These are phyloP conservation scores for Trametes maxima DNA, from an alignment of 768 basidiomycete species.

Conservation along the genomic window DNA sequence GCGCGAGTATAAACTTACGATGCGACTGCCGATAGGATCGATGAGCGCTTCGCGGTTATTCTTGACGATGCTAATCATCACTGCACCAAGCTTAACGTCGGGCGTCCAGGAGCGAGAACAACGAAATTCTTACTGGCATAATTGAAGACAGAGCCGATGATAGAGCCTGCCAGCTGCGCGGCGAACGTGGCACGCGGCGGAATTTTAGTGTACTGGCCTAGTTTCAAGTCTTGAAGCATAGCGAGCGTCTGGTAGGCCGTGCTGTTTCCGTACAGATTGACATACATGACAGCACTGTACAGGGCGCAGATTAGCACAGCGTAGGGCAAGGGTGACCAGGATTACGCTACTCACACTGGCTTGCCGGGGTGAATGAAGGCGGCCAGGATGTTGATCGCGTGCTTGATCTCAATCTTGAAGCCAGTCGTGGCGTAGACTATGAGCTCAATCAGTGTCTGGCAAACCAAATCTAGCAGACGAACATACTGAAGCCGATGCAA, in stretches of 20 bases:
- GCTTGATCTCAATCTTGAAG: slow-evolving; percentile 51
- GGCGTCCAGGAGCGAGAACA: not conserved
- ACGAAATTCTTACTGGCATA: slow-evolving; percentile 43
- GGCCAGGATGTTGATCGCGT: slow-evolving; percentile 52
- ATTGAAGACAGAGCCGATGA: slow-evolving; percentile 54
- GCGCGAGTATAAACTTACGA: slow-evolving; percentile 34
- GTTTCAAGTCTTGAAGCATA: slow-evolving; percentile 55
- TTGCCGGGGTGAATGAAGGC: slow-evolving; percentile 53
- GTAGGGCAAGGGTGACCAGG: not conserved
- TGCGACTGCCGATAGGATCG: slow-evolving; percentile 51
- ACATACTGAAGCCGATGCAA: slow-evolving; percentile 41
- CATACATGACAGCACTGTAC: slow-evolving; percentile 54
- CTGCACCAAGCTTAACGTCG: slow-evolving; percentile 29
- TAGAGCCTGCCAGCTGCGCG: slow-evolving; percentile 52
- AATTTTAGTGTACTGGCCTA: slow-evolving; percentile 58
- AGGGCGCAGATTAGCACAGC: not conserved
- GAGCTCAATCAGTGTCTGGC: not conserved
- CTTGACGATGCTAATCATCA: slow-evolving; percentile 51
- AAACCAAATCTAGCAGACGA: not conserved
- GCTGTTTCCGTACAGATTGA: slow-evolving; percentile 55
- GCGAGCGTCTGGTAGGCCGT: slow-evolving; percentile 55
- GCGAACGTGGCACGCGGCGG: slow-evolving; percentile 52
- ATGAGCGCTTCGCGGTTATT: slow-evolving; percentile 48
- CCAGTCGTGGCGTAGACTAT: slow-evolving; percentile 45
- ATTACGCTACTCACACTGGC: slow-evolving; percentile 41